These are phyloP conservation scores for Rhodotorula sp. DNA, from an alignment of 1,284 basidiomycete species.

Conservation along the genomic window DNA sequence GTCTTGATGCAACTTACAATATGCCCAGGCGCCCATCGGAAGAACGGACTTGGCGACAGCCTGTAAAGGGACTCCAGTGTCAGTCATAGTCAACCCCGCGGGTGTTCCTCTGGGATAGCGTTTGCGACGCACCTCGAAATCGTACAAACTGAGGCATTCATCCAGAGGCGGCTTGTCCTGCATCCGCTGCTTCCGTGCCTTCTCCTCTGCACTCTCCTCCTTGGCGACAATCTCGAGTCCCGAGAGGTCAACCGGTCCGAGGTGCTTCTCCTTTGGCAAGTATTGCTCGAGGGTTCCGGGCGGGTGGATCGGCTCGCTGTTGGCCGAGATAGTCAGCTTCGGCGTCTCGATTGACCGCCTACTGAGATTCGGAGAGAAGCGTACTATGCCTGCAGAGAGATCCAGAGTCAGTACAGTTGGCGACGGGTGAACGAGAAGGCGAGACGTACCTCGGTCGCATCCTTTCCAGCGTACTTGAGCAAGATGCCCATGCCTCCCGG, in stretches of 20 bases:
- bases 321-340: conserved; percentile 9
- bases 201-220: conserved; percentile 62
- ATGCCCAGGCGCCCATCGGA: conserved; percentile 81
- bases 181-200: conserved; percentile 55
- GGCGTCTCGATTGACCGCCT: neutral
- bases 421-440: neutral
- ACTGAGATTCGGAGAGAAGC: neutral
- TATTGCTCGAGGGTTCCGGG: conserved; percentile 79
- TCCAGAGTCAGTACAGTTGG: neutral
- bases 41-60: conserved; percentile 71
- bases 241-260: conserved; percentile 67
- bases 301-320: conserved; percentile 68
- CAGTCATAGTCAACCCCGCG: no score
- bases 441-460: conserved; percentile 59
- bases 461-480: conserved; percentile 72
- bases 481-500: conserved; percentile 78
- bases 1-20: conserved; percentile 59
- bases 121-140: conserved; percentile 71
- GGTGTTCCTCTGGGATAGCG: neutral
- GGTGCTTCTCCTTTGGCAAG: conserved; percentile 70
- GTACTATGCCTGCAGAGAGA: conserved; percentile 14
- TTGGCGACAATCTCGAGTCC: conserved; percentile 58
- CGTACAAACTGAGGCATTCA: conserved; percentile 81
- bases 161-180: conserved; percentile 64
- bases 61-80: no score